A percentile compares a stretch with the other conserved stretches of the same genome.
Conservation (phyloP, 257 asterid genomes). For the Solanum pimpinellifolium region DNA sequence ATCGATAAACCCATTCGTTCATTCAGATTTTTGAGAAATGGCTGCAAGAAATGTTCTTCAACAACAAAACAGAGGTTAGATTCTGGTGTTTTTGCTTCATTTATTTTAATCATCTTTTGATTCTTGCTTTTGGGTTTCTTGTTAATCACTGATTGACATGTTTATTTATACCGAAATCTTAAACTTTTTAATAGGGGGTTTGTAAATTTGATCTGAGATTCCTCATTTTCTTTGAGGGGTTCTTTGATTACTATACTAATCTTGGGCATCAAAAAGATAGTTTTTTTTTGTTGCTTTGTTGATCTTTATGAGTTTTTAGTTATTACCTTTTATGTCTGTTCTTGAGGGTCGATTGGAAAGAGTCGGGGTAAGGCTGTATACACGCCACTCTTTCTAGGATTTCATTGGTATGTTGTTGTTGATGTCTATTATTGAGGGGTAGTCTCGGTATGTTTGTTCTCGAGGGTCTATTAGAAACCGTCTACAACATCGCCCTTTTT, state of each 20-base stretch:
- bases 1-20: background rate
- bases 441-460: no score
- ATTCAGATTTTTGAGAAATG: constrained; percentile 13
- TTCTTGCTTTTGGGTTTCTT: background rate
- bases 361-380: background rate
- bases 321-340: background rate
- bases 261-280: background rate
- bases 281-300: background rate
- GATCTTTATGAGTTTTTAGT: background rate
- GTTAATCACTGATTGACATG: background rate
- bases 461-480: background rate
- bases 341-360: background rate
- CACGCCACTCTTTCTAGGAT: background rate
- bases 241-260: background rate
- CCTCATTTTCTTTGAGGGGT: background rate
- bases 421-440: background rate
- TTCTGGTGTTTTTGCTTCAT: background rate
- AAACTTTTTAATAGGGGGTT: background rate
- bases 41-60: constrained; percentile 49
- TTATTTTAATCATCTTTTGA: background rate
- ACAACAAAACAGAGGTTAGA: constrained; percentile 52
- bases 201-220: background rate
- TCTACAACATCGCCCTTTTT: no score
- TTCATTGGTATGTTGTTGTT: background rate
- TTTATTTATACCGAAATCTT: background rate